These are phyloP conservation scores for Raphanus hybrid DNA, from an alignment of 441 rosid genomes.

Conservation along the genomic window DNA sequence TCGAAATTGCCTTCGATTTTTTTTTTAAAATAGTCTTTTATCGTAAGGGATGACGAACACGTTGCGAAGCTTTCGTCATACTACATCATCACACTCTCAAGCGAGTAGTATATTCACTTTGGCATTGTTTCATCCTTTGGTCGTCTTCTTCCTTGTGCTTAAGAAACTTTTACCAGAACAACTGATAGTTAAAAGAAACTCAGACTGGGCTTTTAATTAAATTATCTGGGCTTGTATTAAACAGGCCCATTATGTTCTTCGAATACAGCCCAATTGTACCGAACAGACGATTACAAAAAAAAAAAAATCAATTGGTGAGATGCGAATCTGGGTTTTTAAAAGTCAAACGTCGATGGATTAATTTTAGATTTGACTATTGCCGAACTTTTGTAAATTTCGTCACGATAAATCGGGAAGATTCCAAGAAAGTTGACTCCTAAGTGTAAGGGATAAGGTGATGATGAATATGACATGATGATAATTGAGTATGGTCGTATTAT, in stretches of 20 bases:
- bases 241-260: background rate
- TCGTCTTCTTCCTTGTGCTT: background rate
- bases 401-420: background rate
- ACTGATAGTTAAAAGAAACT: background rate
- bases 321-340: too few species aligned
- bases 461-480: background rate
- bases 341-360: too few species aligned
- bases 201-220: background rate
- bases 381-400: background rate
- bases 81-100: background rate
- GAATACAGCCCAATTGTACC: background rate
- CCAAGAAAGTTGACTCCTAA: conserved; percentile 18
- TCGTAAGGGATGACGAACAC: background rate
- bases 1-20: conserved; percentile 5
- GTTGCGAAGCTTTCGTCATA: conserved; percentile 29
- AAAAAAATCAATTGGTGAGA: too few species aligned
- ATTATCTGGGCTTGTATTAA: background rate
- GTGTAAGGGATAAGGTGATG: background rate
- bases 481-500: conserved; percentile 6
- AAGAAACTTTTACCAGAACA: background rate
- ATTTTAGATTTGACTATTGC: background rate
- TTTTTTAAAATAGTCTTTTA: background rate
- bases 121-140: background rate
- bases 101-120: background rate
- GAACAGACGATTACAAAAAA: background rate